phyloP scores from a whole-genome alignment of 768 basidiomycete genomes.

The Roridomyces roridus region DNA sequence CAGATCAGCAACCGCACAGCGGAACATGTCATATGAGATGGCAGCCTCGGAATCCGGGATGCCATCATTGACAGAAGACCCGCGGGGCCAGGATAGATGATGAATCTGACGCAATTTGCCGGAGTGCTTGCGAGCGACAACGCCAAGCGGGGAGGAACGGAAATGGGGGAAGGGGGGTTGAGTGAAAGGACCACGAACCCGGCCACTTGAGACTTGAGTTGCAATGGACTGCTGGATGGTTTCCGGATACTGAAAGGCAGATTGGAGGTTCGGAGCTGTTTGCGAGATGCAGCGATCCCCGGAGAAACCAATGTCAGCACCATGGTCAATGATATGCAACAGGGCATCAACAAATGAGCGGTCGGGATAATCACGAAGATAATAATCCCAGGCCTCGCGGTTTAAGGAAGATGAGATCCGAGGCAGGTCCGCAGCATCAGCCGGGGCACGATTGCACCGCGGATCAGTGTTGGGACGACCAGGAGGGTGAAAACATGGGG shows the following conservation, averaged over 20 bases:
- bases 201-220: slow-evolving; percentile 11
- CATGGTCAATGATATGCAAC: slow-evolving; percentile 31
- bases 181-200: slow-evolving; percentile 28
- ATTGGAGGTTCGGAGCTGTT: slow-evolving; percentile 29
- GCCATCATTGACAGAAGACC: background rate
- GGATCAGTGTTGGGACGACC: background rate
- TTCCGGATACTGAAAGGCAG: slow-evolving; percentile 22
- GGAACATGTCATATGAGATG: slow-evolving; percentile 29
- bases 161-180: slow-evolving; percentile 26
- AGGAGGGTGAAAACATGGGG: background rate
- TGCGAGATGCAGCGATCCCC: slow-evolving; percentile 12
- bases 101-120: slow-evolving; percentile 31
- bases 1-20: background rate
- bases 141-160: slow-evolving; percentile 30
- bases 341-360: slow-evolving; percentile 28
- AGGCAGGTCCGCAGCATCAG: slow-evolving; percentile 1
- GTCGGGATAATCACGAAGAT: slow-evolving; percentile 35
- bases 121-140: slow-evolving; percentile 25
- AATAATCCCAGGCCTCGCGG: slow-evolving; percentile 26
- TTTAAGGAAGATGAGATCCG: background rate
- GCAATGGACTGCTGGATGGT: slow-evolving; percentile 13
- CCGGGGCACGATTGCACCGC: background rate
- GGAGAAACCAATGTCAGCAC: slow-evolving; percentile 32
- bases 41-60: background rate
- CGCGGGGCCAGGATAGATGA: slow-evolving; percentile 35